Evolutionary conservation across 345 rosid genomes (phyloP).

Genomic region (Arabidopsis suecica): DNA sequence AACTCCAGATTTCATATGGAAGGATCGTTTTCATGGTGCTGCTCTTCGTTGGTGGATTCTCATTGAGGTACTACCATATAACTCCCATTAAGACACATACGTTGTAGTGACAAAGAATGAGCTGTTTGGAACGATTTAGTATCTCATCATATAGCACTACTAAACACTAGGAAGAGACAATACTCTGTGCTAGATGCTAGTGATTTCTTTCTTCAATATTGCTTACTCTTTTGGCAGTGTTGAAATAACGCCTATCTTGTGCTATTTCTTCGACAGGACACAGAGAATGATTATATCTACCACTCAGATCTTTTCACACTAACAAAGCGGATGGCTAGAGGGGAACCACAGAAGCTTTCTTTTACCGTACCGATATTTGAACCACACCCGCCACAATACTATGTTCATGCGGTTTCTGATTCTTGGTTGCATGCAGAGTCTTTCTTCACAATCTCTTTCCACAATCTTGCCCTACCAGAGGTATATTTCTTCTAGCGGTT

Average conservation of each 20-base stretch:
- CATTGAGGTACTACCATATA: constrained; percentile 67
- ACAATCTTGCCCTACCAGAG: constrained; percentile 87
- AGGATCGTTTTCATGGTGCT: constrained; percentile 93
- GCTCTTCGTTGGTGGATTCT: constrained; percentile 97
- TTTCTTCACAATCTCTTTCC: constrained; percentile 89
- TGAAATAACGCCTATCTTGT: constrained; percentile 26
- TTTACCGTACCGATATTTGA: constrained; percentile 96
- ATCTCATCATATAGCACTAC: constrained; percentile 13
- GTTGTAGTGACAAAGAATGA: constrained; percentile 28
- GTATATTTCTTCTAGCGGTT: constrained; percentile 48
- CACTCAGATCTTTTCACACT: constrained; percentile 93
- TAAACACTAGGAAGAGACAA: constrained; percentile 9
- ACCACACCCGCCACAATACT: constrained; percentile 98
- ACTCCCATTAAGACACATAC: constrained; percentile 14
- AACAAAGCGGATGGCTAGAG: constrained; percentile 85
- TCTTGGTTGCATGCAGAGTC: constrained; percentile 98
- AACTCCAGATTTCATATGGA: constrained; percentile 86
- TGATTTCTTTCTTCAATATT: neutral
- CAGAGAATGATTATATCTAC: constrained; percentile 95
- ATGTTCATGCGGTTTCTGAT: constrained; percentile 95
- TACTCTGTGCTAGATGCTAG: constrained; percentile 7
- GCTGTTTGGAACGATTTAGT: constrained; percentile 1
- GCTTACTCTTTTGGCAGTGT: constrained; percentile 17
- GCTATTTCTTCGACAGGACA: constrained; percentile 65
- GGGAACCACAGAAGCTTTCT: constrained; percentile 89